These are phyloP conservation scores for Favolaschia claudopus DNA, from an alignment of 768 basidiomycete genomes.

Conservation along the genomic window DNA sequence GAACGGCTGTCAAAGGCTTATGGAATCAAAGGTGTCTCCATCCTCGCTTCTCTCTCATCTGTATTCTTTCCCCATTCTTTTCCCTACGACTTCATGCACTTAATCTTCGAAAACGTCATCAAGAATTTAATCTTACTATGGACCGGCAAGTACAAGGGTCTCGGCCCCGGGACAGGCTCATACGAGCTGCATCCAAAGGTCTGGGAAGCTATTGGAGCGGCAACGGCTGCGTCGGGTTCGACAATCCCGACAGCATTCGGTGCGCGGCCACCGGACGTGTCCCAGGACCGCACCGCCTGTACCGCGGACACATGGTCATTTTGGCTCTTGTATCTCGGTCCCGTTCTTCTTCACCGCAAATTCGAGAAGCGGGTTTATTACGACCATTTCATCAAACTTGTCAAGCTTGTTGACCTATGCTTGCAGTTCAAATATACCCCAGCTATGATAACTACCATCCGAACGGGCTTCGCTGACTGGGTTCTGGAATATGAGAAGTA, in stretches of 20 bases:
- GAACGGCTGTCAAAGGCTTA: conserved; percentile 17
- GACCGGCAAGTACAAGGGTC: conserved; percentile 34
- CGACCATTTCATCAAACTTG: conserved; percentile 41
- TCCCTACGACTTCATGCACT: conserved; percentile 50
- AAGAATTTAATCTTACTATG: conserved; percentile 41
- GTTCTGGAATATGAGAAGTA: conserved; percentile 41
- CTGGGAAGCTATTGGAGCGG: conserved; percentile 47
- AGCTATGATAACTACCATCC: conserved; percentile 27
- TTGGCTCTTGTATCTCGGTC: conserved; percentile 40
- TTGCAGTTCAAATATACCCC: conserved; percentile 36
- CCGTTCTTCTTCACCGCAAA: conserved; percentile 33
- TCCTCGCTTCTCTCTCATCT: conserved; percentile 30
- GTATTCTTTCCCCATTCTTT: conserved; percentile 36
- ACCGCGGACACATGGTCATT: conserved; percentile 42
- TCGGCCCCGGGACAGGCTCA: conserved; percentile 31
- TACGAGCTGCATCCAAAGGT: conserved; percentile 32
- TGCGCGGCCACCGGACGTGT: conserved; percentile 33
- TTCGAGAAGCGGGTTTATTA: conserved; percentile 38
- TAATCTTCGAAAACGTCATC: conserved; percentile 44
- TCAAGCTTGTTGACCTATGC: conserved; percentile 38
- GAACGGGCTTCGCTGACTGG: conserved; percentile 37
- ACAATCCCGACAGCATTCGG: conserved; percentile 40
- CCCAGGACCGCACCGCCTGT: conserved; percentile 23
- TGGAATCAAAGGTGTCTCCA: conserved; percentile 34
- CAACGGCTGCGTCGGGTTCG: neutral